Evolutionary conservation across 495 filamentous ascomycete genomes (phyloP).

Genomic region (Xylaria curta): DNA sequence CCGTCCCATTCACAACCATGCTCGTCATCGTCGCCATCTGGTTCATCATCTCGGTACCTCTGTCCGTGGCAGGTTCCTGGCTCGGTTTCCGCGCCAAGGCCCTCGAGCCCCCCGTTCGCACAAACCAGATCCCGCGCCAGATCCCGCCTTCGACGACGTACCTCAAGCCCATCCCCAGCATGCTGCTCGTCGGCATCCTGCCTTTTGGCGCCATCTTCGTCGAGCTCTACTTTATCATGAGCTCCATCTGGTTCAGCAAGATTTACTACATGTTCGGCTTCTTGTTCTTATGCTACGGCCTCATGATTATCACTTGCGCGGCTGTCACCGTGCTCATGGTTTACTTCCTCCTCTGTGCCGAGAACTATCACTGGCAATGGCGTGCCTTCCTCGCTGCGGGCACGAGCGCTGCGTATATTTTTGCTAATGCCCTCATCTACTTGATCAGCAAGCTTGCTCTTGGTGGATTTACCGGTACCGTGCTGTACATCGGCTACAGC

Average conservation of each 20-base stretch:
- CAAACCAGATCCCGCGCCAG: constrained; percentile 97
- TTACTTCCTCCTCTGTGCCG: constrained; percentile 92
- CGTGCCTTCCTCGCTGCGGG: constrained; percentile 87
- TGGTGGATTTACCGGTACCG: constrained; percentile 80
- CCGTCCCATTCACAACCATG: constrained; percentile 97
- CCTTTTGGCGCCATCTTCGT: constrained; percentile 97
- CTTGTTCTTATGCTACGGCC: constrained; percentile 93
- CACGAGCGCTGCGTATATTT: constrained; percentile 87
- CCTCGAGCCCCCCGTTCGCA: constrained; percentile 82
- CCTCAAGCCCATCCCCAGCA: constrained; percentile 81
- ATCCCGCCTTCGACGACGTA: constrained; percentile 84
- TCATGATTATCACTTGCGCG: constrained; percentile 96
- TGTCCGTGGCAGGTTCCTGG: constrained; percentile 92
- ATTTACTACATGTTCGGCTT: constrained; percentile 99
- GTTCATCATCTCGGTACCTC: constrained; percentile 93
- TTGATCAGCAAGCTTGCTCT: constrained; percentile 86
- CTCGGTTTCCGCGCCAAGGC: constrained; percentile 74
- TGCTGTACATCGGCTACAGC: constrained; percentile 94
- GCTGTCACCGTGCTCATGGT: constrained; percentile 90
- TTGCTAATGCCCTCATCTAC: constrained; percentile 85
- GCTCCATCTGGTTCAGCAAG: constrained; percentile 94
- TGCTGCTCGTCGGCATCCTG: constrained; percentile 86
- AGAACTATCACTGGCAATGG: constrained; percentile 99
- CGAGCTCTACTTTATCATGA: constrained; percentile 98
- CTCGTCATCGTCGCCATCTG: constrained; percentile 89